phyloP scores from a whole-genome alignment of 148 eudicot genomes.

The Diospyros kaki region DNA sequence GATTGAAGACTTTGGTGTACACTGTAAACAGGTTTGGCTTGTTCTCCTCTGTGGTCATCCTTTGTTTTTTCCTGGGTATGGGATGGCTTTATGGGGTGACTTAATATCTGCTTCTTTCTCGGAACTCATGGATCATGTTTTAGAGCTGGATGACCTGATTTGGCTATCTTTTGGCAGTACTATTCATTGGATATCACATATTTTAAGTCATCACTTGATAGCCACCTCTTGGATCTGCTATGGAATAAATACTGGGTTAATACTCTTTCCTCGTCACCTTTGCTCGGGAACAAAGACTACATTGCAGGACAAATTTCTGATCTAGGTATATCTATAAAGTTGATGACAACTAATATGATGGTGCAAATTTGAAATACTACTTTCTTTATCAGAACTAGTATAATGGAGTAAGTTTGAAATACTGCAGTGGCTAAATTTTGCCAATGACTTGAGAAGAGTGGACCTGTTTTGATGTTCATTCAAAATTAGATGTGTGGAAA shows the following conservation, averaged over 20 bases:
- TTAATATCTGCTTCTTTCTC: not conserved
- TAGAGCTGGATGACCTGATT: not conserved
- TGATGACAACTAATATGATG: not conserved
- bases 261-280: conserved; percentile 93
- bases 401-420: not conserved
- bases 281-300: conserved; percentile 90
- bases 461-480: not conserved
- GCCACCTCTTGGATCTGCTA: conserved; percentile 91
- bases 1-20: conserved; percentile 98
- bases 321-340: conserved; percentile 43
- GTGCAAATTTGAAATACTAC: not conserved
- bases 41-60: not conserved
- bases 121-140: conserved; percentile 6
- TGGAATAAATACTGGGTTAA: conserved; percentile 99
- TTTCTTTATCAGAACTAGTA: not conserved
- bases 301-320: conserved; percentile 98
- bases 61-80: too few relatives aligned
- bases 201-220: conserved; percentile 96
- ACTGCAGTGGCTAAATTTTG: not conserved
- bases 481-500: not conserved
- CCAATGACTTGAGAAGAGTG: too few relatives aligned
- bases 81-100: too few relatives aligned
- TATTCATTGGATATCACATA: conserved; percentile 91
- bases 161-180: conserved; percentile 54
- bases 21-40: conserved; percentile 80